Percentiles rank a stretch among this genome's conserved stretches.
Evolutionary conservation across 805 yeast species (phyloP).

Genomic region (Sugiyamaella lignohabitans): DNA sequence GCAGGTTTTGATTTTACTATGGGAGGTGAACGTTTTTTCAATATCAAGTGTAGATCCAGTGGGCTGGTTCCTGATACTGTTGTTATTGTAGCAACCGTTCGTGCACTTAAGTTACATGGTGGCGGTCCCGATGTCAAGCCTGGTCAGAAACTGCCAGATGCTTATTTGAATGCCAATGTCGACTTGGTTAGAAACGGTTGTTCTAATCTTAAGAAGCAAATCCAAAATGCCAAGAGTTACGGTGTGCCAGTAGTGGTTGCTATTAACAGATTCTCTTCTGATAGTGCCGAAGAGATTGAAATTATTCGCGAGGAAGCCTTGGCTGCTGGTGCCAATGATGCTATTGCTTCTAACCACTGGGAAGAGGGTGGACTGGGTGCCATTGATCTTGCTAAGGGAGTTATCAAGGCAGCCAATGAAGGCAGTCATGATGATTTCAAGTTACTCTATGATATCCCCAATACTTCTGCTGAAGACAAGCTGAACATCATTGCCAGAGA

Average conservation of each 20-base stretch:
- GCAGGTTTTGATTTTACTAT: conserved; percentile 98
- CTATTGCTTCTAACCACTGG: conserved; percentile 90
- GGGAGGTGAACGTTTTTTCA: conserved; percentile 98
- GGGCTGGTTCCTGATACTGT: conserved; percentile 85
- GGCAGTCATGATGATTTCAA: conserved; percentile 40
- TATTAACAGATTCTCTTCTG: conserved; percentile 79
- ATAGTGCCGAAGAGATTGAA: conserved; percentile 72
- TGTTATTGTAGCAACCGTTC: conserved; percentile 89
- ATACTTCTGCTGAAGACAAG: conserved; percentile 69
- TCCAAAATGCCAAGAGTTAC: conserved; percentile 72
- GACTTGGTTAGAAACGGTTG: conserved; percentile 74
- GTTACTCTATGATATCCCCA: conserved; percentile 62
- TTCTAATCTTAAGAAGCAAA: conserved; percentile 85
- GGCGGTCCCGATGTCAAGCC: conserved; percentile 97
- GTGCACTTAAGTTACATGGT: conserved; percentile 96
- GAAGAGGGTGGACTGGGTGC: conserved; percentile 95
- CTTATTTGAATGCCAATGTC: conserved; percentile 72
- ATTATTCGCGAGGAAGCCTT: conserved; percentile 73
- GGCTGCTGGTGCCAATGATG: conserved; percentile 89
- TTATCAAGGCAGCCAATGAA: conserved; percentile 48
- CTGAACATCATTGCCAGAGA: conserved; percentile 69
- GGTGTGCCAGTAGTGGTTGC: conserved; percentile 94
- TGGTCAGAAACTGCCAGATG: conserved; percentile 79
- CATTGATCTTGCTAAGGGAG: conserved; percentile 73
- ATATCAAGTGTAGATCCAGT: conserved; percentile 90